Evolutionary conservation across 208 protist species (phyloP).

Genomic region (Kentomonas sorsogonicus): DNA sequence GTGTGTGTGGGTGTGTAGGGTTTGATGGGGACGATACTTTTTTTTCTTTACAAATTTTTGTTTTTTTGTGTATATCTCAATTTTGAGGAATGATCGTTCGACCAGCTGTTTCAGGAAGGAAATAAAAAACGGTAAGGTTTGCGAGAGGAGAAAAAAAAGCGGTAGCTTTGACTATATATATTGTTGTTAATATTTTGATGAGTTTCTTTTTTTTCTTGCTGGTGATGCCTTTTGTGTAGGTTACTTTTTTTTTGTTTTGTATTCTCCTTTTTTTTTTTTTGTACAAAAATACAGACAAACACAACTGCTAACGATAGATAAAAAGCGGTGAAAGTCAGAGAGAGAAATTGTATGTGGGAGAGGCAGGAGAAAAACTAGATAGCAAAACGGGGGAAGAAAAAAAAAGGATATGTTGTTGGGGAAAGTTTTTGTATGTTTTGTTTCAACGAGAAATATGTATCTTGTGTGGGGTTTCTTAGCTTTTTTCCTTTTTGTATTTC

Average conservation of each 20-base stretch:
- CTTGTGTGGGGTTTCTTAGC: background rate
- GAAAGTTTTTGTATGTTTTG: background rate
- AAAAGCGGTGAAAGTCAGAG: background rate
- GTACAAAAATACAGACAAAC: background rate
- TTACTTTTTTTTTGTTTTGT: background rate
- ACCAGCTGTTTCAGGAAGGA: no score
- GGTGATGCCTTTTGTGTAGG: no score
- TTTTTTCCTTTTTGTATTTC: background rate
- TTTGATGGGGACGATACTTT: background rate
- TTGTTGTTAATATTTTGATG: no score
- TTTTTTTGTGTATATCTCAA: background rate
- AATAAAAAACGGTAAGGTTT: background rate
- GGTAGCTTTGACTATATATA: background rate
- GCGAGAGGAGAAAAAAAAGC: background rate
- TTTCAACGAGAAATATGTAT: background rate
- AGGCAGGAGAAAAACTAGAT: background rate
- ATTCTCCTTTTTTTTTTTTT: constrained; percentile 3
- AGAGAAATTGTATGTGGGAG: background rate
- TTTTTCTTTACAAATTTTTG: no score
- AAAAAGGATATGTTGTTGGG: background rate
- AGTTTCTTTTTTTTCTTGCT: no score
- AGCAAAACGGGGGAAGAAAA: background rate
- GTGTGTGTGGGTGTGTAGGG: background rate
- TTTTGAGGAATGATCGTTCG: no score
- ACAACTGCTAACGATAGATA: background rate